These are phyloP conservation scores for Saccharomycopsis fermentans DNA, from an alignment of 805 yeast species.

Conservation along the genomic window DNA sequence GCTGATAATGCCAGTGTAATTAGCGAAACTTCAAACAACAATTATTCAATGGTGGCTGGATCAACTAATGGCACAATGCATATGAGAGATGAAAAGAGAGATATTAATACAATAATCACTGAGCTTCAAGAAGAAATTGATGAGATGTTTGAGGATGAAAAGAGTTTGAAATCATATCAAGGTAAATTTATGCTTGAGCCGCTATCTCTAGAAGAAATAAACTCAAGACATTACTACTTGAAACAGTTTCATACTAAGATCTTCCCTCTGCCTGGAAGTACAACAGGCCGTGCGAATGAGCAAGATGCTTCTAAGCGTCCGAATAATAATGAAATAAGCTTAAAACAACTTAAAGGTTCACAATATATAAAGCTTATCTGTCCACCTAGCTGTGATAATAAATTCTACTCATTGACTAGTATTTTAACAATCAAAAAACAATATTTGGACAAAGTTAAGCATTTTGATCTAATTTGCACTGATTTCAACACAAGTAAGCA, in stretches of 20 bases:
- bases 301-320: not conserved
- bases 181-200: slow-evolving; percentile 8
- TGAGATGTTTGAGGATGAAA: slow-evolving; percentile 3
- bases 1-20: not conserved
- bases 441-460: slow-evolving; percentile 15
- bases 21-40: not conserved
- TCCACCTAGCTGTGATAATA: not conserved
- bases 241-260: slow-evolving; percentile 3
- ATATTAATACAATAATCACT: not conserved
- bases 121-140: slow-evolving; percentile 3
- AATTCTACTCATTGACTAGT: slow-evolving; percentile 14
- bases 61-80: not conserved
- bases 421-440: slow-evolving; percentile 15
- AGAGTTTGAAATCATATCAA: slow-evolving; percentile 1
- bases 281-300: not conserved
- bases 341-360: slow-evolving; percentile 13
- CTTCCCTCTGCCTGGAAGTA: slow-evolving; percentile 15
- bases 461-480: slow-evolving; percentile 33
- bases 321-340: slow-evolving; percentile 4
- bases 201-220: slow-evolving; percentile 3
- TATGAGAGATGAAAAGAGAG: not conserved
- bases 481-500: slow-evolving; percentile 46
- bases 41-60: not conserved
- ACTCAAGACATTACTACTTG: not conserved
- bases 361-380: slow-evolving; percentile 14